Percentiles rank a stretch among this genome's conserved stretches.
Evolutionary conservation across 2,329 filamentous ascomycete genomes (phyloP).

Genomic region (Fusarium neocosmosporiellum): DNA sequence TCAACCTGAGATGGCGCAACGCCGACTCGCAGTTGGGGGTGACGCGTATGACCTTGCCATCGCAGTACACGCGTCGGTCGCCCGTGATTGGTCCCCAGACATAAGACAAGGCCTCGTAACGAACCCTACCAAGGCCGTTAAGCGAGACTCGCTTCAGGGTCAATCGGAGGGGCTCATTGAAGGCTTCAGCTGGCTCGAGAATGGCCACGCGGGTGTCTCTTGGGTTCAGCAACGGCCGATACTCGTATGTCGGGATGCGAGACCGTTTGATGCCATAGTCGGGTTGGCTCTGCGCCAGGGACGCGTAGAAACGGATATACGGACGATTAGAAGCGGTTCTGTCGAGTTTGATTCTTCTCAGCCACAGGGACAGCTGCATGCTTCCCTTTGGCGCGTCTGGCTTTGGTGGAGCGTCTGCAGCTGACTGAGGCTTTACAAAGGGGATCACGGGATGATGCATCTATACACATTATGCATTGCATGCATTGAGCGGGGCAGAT

Average conservation of each 20-base stretch:
- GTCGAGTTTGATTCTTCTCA: background rate
- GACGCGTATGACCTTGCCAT: slow-evolving; percentile 23
- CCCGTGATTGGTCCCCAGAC: slow-evolving; percentile 31
- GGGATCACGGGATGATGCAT: background rate
- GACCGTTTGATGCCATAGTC: slow-evolving; percentile 21
- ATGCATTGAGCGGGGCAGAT: background rate
- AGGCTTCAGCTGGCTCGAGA: slow-evolving; percentile 18
- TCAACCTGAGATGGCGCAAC: slow-evolving; percentile 21
- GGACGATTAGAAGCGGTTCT: background rate
- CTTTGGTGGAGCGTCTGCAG: background rate
- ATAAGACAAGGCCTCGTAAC: slow-evolving; percentile 37
- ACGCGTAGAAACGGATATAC: background rate
- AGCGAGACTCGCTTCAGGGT: slow-evolving; percentile 21
- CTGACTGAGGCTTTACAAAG: background rate
- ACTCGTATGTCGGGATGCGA: slow-evolving; percentile 11
- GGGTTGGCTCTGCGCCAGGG: background rate
- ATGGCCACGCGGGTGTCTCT: slow-evolving; percentile 15
- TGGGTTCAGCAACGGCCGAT: slow-evolving; percentile 6
- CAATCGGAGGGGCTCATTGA: slow-evolving; percentile 11
- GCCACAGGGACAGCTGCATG: slow-evolving; percentile 1
- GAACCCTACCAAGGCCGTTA: background rate
- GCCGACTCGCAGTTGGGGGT: slow-evolving; percentile 32
- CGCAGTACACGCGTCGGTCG: slow-evolving; percentile 17
- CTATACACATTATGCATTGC: background rate
- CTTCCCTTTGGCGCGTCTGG: slow-evolving; percentile 1